A percentile compares a stretch with the other conserved stretches of the same genome.
phyloP scores from a whole-genome alignment of 139 green algal species.

The Nannochloris sp. region DNA sequence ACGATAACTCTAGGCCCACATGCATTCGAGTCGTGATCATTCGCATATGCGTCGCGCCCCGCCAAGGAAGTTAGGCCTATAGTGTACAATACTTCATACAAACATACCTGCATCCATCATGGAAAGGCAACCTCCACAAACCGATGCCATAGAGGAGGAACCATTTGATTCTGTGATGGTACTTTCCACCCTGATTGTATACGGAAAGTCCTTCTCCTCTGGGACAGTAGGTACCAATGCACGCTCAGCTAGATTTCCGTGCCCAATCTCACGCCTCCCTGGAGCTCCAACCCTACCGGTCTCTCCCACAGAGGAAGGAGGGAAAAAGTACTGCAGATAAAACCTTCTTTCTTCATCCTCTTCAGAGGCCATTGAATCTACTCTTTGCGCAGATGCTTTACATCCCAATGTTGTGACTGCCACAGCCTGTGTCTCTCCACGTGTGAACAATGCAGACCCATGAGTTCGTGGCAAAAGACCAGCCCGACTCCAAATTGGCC shows the following conservation, averaged over 20 bases:
- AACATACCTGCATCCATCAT: constrained; percentile 78
- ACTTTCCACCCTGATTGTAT: constrained; percentile 82
- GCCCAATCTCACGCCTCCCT: constrained; percentile 81
- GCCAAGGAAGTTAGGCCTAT: constrained; percentile 27
- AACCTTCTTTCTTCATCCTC: constrained; percentile 57
- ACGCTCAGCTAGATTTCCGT: constrained; percentile 88
- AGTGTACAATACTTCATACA: neutral
- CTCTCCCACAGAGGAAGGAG: constrained; percentile 87
- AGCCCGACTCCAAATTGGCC: constrained; percentile 66
- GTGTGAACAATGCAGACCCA: constrained; percentile 90
- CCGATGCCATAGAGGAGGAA: constrained; percentile 89
- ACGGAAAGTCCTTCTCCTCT: constrained; percentile 61
- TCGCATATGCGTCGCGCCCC: constrained; percentile 20
- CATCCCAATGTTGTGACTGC: constrained; percentile 69
- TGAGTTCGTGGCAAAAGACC: constrained; percentile 78
- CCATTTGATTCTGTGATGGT: constrained; percentile 97
- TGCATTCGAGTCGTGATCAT: constrained; percentile 38
- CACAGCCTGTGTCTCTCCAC: constrained; percentile 90
- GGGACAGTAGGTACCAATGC: constrained; percentile 80
- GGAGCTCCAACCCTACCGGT: constrained; percentile 53
- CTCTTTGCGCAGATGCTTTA: constrained; percentile 33
- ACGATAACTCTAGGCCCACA: constrained; percentile 20
- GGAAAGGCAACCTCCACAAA: constrained; percentile 90
- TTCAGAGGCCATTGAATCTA: constrained; percentile 45
- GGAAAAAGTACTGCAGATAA: constrained; percentile 99